These are phyloP conservation scores for Tulasnella sp. DNA, from an alignment of 768 basidiomycete species.

Conservation along the genomic window DNA sequence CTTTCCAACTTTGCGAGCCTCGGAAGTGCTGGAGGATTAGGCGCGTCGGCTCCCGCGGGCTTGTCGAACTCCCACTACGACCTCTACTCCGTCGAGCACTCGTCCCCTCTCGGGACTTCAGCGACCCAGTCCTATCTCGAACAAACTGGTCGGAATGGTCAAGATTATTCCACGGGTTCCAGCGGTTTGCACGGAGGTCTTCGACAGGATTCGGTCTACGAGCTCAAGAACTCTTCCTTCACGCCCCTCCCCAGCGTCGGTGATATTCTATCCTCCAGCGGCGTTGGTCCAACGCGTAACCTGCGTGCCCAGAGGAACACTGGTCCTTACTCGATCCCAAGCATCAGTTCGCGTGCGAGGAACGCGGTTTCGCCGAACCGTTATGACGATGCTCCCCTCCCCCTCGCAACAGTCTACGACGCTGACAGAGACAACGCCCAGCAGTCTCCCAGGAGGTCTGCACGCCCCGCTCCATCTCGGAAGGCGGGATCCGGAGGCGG, in stretches of 20 bases:
- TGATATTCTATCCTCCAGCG: neutral
- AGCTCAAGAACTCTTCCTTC: neutral
- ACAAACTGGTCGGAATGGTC: neutral
- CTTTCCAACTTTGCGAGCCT: neutral
- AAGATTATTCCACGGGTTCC: neutral
- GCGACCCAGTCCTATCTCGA: neutral
- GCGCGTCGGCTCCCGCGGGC: neutral
- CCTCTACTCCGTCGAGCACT: neutral
- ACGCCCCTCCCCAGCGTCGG: neutral
- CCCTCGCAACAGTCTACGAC: neutral
- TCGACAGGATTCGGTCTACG: neutral
- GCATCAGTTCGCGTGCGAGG: neutral
- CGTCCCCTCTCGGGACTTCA: neutral
- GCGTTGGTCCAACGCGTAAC: neutral
- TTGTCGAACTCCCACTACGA: neutral
- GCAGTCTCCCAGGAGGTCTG: neutral
- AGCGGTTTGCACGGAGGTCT: neutral
- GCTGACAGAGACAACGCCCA: neutral
- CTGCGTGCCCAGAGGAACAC: neutral
- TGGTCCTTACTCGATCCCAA: neutral
- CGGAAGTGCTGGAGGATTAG: neutral
- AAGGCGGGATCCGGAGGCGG: neutral
- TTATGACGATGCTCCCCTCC: neutral
- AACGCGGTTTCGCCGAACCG: neutral
- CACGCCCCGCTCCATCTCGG: neutral